These are phyloP conservation scores for Allodekkera sacchari DNA, from an alignment of 805 yeast genomes.

Conservation along the genomic window DNA sequence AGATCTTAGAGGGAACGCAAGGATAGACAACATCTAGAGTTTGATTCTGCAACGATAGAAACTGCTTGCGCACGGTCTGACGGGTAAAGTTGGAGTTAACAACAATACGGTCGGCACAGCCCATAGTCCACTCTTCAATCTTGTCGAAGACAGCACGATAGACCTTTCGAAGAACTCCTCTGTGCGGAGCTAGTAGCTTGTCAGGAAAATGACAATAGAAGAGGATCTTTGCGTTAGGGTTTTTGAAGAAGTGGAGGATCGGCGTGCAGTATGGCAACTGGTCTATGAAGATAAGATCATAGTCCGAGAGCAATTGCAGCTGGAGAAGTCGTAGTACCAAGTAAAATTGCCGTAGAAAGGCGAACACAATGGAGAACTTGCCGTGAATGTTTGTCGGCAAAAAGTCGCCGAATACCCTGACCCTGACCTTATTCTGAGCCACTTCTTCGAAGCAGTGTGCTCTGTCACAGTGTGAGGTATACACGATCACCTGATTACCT, in stretches of 20 bases:
- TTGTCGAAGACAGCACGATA: conserved; percentile 80
- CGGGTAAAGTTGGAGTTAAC: conserved; percentile 87
- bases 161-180: conserved; percentile 43
- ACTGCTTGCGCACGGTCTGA: conserved; percentile 57
- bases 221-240: conserved; percentile 41
- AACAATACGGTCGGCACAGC: conserved; percentile 66
- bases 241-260: conserved; percentile 40
- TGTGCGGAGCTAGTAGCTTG: conserved; percentile 58
- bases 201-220: conserved; percentile 98
- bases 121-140: conserved; percentile 76
- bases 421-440: conserved; percentile 45
- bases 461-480: conserved; percentile 85
- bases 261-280: conserved; percentile 85
- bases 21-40: conserved; percentile 62
- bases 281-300: conserved; percentile 77
- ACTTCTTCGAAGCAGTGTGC: conserved; percentile 90
- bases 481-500: conserved; percentile 43
- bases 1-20: conserved; percentile 50
- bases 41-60: conserved; percentile 29
- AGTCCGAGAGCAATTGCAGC: conserved; percentile 37
- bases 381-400: conserved; percentile 67
- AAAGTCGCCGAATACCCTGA: conserved; percentile 73
- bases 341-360: conserved; percentile 74
- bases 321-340: conserved; percentile 40
- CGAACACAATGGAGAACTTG: conserved; percentile 69